Base-by-base conservation (phyloP, 164 flowering plant genomes). In the Macadamia tetraphylla region DNA sequence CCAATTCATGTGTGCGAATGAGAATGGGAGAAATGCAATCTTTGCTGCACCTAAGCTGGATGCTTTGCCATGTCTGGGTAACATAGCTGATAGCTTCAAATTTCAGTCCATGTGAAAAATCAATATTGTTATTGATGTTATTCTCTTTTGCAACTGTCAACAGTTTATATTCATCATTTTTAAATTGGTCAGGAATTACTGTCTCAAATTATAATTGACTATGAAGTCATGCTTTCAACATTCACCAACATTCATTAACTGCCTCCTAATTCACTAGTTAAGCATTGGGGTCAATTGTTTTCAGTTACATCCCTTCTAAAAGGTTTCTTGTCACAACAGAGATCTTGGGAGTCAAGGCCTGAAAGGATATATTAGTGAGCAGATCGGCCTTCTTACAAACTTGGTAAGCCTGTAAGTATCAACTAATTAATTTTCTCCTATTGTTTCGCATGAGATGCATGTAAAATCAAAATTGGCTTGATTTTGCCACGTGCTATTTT, bases 361-460 rank as follows among this genome's bases (percentile, higher is more conserved):
- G 87, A 95, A 89, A 75, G 99, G 99, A 46, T 81, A 58, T 72
- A 87, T 95, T 53, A 86, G 91, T 78, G 99, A 92, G 51, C 80
- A 91, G 72, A 95, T 95, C 66, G 74, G 80, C 73, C 86, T 89
- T 73, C 79, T 95, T 74, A 32, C 90, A 70, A 82, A 89, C 77
- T 88, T 95, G 88, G 89, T 85, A 79, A 86, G 86, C 92, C 76
- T 95, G 99, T 95, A 89, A 92, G 99, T 89, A 84, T 81, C 87
- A 64, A 31, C 67, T 71, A n/a, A 60, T 53, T 23, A 9, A 35
- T n/a, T 60, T 61, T 40, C 23, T 10, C 18, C 55, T 44, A 10
- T 46, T 46, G 6, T 46, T 46, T 46, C 13, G 7, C 13, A 46
- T 46, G 51, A 8, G 12, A 8, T 46, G 13, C 13, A 11, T 59